phyloP scores from a whole-genome alignment of 176 grass and related monocot genomes.

The Coix lacrymajobi region DNA sequence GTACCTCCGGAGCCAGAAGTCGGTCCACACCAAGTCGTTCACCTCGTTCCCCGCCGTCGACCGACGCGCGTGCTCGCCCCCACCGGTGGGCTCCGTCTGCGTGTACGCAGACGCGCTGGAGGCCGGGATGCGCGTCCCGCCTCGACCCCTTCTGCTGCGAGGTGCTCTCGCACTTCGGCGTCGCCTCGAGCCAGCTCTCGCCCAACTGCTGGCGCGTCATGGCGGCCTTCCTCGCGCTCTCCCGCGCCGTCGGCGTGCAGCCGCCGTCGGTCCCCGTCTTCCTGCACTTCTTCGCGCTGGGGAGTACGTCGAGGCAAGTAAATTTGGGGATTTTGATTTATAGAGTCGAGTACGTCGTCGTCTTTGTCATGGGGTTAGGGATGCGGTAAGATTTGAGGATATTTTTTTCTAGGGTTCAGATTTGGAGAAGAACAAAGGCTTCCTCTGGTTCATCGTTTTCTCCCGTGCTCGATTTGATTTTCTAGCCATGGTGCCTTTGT shows the following conservation, averaged over 20 bases:
- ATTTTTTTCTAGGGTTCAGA: too few species aligned
- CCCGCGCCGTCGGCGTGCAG: neutral
- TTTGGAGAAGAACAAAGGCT: too few species aligned
- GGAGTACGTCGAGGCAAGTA: too few species aligned
- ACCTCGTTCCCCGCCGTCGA: neutral
- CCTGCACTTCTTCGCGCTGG: neutral
- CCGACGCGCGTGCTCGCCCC: neutral
- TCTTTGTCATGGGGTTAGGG: too few species aligned
- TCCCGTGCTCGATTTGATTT: too few species aligned
- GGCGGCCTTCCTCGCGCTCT: conserved; percentile 13
- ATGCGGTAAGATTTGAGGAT: too few species aligned
- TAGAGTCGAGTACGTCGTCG: too few species aligned
- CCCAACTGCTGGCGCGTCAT: conserved; percentile 8
- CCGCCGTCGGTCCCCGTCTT: neutral
- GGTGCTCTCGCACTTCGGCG: neutral
- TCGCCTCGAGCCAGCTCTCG: too few species aligned
- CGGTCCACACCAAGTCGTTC: neutral
- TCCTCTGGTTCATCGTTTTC: too few species aligned
- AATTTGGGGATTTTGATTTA: too few species aligned
- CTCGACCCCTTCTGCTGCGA: neutral
- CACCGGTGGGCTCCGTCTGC: neutral
- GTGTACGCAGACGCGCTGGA: neutral
- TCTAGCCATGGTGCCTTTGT: too few species aligned
- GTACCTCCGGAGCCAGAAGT: neutral
- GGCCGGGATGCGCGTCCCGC: neutral